Evolutionary conservation across 768 basidiomycete species (phyloP), one percentile per base, ranked within the genome.

Genomic region (Suillus weaverae): DNA sequence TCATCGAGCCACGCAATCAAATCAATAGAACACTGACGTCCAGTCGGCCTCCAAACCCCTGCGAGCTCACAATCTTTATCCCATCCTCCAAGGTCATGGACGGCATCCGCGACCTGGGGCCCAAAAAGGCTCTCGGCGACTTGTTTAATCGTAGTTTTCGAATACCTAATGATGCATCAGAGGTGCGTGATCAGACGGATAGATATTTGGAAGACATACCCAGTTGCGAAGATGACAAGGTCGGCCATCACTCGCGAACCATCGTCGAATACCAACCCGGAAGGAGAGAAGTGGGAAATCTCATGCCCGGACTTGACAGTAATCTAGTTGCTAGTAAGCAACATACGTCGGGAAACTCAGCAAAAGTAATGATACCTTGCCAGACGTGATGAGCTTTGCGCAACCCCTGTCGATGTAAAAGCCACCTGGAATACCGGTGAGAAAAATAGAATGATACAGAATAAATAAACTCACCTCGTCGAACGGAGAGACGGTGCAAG

Each of bases 41-140:
- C 66, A 9, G 64, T 61, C 5, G 59, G 65, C 51, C 66, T 66
- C 64, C 66, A 67, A 53, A 61, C 18, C 3, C 66, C 64, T 20
- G 66, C 66, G 22, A 41, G 55, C 20, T 67, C 66, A 57, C n/a
- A 61, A n/a, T 66, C 51, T 13, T 41, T 35, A 50, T 67, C 66
- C 50, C 50, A 67, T 11, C 65, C 64, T 41, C 66, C 64, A 44
- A 66, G 32, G 11, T 66, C 66, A 44, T 65, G 43, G 35, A 67
- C 66, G 14, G 22, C 14, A 35, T 59, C 63, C 7, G 63, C 41
- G 13, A 64, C 60, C n/a, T 44, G 30, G 1, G 32, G 8, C 18
- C 63, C 63, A 10, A 64, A 64, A 30, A 64, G 32, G 30, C 18
- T 20, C 44, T 62, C 43, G 18, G 63, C 44, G 4, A 64, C 59